Evolutionary conservation across 306 rosid species (phyloP).

Genomic region (Prunus padus): DNA sequence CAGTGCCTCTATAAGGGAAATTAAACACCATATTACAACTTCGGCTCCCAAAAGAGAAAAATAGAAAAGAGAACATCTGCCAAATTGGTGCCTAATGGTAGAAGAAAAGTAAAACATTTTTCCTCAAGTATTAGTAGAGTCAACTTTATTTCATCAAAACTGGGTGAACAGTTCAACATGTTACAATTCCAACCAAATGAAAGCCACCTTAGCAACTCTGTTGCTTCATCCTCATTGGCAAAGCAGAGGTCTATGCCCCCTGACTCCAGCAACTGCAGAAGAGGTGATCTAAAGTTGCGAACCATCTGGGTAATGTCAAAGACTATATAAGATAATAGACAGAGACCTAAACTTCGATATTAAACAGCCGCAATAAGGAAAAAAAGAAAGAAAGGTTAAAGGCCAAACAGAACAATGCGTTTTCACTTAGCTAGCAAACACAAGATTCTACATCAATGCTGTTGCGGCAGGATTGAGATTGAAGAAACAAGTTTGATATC

Average conservation of each 20-base stretch:
- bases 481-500: background rate
- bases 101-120: background rate
- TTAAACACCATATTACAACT: constrained; percentile 15
- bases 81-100: background rate
- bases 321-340: constrained; percentile 24
- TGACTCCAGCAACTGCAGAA: constrained; percentile 64
- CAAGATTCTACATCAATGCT: background rate
- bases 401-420: background rate
- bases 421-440: background rate
- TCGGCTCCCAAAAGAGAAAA: background rate
- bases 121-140: constrained; percentile 18
- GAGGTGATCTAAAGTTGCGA: constrained; percentile 64
- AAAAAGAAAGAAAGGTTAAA: background rate
- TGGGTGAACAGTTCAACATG: background rate
- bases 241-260: constrained; percentile 87
- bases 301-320: constrained; percentile 77
- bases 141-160: constrained; percentile 21
- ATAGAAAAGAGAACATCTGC: background rate
- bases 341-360: constrained; percentile 17
- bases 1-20: constrained; percentile 33
- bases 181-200: constrained; percentile 5
- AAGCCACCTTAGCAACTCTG: constrained; percentile 79
- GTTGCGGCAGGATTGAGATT: background rate
- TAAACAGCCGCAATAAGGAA: background rate
- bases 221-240: constrained; percentile 97